Conservation (phyloP, 2,329 filamentous ascomycete species). For the Bipolaris cookei region DNA sequence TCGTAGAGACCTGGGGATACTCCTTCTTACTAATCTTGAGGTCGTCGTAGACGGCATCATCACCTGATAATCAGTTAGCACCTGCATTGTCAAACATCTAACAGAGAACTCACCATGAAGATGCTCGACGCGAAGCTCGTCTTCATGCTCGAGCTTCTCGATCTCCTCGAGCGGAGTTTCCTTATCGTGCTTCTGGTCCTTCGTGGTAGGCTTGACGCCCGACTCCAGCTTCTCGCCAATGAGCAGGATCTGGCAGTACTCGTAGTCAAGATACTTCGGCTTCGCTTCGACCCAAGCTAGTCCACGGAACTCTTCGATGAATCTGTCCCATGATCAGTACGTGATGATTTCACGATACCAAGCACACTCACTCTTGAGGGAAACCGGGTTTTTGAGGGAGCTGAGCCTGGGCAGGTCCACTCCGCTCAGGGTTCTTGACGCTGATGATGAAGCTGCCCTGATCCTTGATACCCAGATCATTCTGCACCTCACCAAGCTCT, state of each 20-base stretch:
- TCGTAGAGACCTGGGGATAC: constrained; percentile 55
- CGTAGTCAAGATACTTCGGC: constrained; percentile 76
- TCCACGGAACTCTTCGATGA: constrained; percentile 73
- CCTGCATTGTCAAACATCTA: neutral
- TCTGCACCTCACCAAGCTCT: constrained; percentile 73
- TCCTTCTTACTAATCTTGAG: constrained; percentile 66
- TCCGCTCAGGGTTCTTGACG: constrained; percentile 77
- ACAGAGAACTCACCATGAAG: constrained; percentile 55
- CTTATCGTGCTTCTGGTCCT: constrained; percentile 63
- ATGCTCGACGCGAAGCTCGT: constrained; percentile 69
- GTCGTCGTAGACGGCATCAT: constrained; percentile 67
- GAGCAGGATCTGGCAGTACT: constrained; percentile 77
- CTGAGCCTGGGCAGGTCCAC: constrained; percentile 67
- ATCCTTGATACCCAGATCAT: constrained; percentile 72
- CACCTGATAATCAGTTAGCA: constrained; percentile 50
- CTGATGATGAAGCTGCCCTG: constrained; percentile 80
- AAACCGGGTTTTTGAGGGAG: constrained; percentile 72
- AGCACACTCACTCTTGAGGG: constrained; percentile 65
- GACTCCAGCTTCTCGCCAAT: constrained; percentile 71
- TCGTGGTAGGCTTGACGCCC: constrained; percentile 63
- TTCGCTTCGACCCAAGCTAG: constrained; percentile 76
- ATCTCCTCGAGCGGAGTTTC: constrained; percentile 73
- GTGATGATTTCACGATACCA: neutral
- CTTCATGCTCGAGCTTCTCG: constrained; percentile 76
- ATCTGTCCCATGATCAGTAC: constrained; percentile 50